A percentile compares a stretch with the other conserved stretches of the same genome.
phyloP scores from a whole-genome alignment of 257 asterid genomes.

The Agastache rugosa region DNA sequence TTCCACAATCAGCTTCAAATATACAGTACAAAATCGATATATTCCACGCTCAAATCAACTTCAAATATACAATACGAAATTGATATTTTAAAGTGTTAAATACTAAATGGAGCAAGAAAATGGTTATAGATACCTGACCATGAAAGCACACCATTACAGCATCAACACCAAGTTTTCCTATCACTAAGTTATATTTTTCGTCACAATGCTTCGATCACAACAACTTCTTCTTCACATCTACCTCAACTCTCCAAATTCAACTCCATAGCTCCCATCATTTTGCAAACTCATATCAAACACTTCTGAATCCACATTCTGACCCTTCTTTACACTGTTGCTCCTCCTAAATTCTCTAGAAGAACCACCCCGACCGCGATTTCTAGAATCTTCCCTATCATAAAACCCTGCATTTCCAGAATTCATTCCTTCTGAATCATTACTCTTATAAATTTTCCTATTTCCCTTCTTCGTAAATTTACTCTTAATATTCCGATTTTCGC shows the following conservation, averaged over 20 bases:
- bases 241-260: conserved; percentile 44
- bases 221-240: neutral
- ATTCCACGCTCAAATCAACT: conserved; percentile 12
- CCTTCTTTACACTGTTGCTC: conserved; percentile 32
- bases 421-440: conserved; percentile 40
- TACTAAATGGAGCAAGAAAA: conserved; percentile 35
- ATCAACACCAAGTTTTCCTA: conserved; percentile 14
- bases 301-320: conserved; percentile 42
- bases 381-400: conserved; percentile 32
- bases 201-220: conserved; percentile 14
- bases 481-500: conserved; percentile 35
- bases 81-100: conserved; percentile 12
- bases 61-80: conserved; percentile 25
- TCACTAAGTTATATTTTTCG: neutral
- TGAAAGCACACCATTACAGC: conserved; percentile 12
- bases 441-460: conserved; percentile 36
- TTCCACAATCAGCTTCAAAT: conserved; percentile 14
- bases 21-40: conserved; percentile 17
- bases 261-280: conserved; percentile 71
- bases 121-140: conserved; percentile 45
- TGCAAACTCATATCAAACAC: conserved; percentile 66
- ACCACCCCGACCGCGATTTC: conserved; percentile 18
- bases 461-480: conserved; percentile 48
- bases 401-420: conserved; percentile 39
- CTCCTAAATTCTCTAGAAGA: conserved; percentile 36